Evolutionary conservation across 805 yeast genomes (phyloP).

Genomic region (Priceomyces fermenticarens): DNA sequence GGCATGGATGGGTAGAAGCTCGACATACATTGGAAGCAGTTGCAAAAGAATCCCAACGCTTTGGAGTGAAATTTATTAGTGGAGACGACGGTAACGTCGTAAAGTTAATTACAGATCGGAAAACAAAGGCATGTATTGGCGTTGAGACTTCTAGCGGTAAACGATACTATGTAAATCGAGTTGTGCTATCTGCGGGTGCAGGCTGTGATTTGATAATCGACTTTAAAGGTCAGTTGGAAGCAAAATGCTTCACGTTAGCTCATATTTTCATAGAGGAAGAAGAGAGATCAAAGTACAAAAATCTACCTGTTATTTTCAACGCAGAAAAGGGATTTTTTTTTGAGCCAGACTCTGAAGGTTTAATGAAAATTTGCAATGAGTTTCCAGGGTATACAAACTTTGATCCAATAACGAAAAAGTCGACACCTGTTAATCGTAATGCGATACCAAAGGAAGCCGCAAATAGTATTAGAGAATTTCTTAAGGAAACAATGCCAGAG

Average conservation of each 20-base stretch:
- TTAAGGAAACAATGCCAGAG: slow-evolving; percentile 13
- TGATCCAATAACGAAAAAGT: slow-evolving; percentile 12
- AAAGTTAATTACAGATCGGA: neutral
- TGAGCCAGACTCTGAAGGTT: slow-evolving; percentile 40
- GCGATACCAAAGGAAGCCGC: slow-evolving; percentile 11
- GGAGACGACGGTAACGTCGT: neutral
- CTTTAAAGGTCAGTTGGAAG: slow-evolving; percentile 25
- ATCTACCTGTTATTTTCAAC: slow-evolving; percentile 43
- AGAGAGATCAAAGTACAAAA: slow-evolving; percentile 33
- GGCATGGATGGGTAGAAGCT: slow-evolving; percentile 1
- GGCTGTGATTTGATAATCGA: slow-evolving; percentile 31
- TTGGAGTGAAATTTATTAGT: slow-evolving; percentile 1
- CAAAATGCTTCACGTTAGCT: slow-evolving; percentile 33
- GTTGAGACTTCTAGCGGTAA: slow-evolving; percentile 15
- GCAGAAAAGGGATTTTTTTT: slow-evolving; percentile 44
- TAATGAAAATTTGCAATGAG: slow-evolving; percentile 28
- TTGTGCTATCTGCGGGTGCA: slow-evolving; percentile 38
- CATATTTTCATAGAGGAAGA: slow-evolving; percentile 33
- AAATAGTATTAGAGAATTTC: slow-evolving; percentile 8
- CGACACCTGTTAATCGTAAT: slow-evolving; percentile 8
- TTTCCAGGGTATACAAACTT: slow-evolving; percentile 6
- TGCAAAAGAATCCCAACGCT: neutral
- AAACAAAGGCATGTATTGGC: neutral
- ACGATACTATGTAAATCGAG: slow-evolving; percentile 23
- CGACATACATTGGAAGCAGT: neutral